Base-by-base conservation (phyloP, 768 basidiomycete genomes). In the Pulveroboletus sp. region DNA sequence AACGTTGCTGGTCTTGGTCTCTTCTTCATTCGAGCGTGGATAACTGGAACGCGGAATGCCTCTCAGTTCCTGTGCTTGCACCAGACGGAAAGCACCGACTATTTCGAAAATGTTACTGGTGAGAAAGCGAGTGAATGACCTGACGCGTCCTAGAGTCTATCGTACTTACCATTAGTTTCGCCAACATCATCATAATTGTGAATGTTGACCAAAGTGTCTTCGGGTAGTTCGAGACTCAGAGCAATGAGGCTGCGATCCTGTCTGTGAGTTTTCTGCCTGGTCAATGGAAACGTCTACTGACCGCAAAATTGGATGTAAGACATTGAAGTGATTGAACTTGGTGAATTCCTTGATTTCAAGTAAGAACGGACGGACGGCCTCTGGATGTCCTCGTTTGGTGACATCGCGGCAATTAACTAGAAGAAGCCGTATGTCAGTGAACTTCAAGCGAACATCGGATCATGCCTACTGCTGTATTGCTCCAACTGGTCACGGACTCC, bases 401-500 rank as follows among this genome's bases (percentile, higher is more conserved):
- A 78, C 65, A 40, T 79, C 72, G 29, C 75, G 71, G 29, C 75
- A 71, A 51, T 82, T 75, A 47, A 82, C 82, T 84, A 38, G 2
- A 9, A 14, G 25, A 21, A 8, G 7, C 27, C 8, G 32, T 4
- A n/a, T n/a, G n/a, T 41, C 11, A 45, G 19, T 7, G 19, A 43
- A 24, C 3, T 3, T 7, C 5, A 27, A 27, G 10, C 14, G 20
- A 4, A 16, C 12, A 14, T 34, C 7, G 32, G 13, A 48, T 25
- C 32, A 13, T 5, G 54, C 76, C 48, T 49, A 85, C 84, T 72
- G 53, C 79, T 82, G 56, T 86, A 85, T 43, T 77, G 70, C 57
- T 86, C 84, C 16, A 84, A 55, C 53, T 84, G 81, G 57, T 87
- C 85, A 16, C 65, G 73, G 21, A 86, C 77, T 6, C 84, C 84